A percentile compares a stretch with the other conserved stretches of the same genome.
phyloP scores from a whole-genome alignment of 768 basidiomycete species.

The Trichaptum fuscoviolaceum region DNA sequence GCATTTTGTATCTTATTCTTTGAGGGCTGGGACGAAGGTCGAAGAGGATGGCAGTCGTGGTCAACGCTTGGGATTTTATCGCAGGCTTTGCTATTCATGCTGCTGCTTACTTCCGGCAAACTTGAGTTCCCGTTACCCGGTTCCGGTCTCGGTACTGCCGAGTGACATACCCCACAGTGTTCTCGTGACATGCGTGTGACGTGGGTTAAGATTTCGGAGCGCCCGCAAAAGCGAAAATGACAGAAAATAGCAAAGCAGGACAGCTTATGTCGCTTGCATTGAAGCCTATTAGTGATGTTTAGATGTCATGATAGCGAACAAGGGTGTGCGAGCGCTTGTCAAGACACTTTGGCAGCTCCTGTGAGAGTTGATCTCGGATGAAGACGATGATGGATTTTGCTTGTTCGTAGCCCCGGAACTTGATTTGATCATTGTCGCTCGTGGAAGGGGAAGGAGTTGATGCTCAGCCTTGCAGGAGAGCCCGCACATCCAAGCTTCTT shows the following conservation, averaged over 20 bases:
- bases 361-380: background rate
- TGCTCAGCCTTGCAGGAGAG: background rate
- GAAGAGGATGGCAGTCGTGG: background rate
- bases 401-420: background rate
- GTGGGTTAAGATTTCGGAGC: too few relatives aligned
- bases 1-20: constrained; percentile 38
- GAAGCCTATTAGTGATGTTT: background rate
- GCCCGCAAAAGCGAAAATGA: background rate
- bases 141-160: too few relatives aligned
- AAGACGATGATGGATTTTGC: background rate
- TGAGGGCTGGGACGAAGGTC: background rate
- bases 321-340: background rate
- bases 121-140: too few relatives aligned
- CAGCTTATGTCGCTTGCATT: background rate
- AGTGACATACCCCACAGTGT: too few relatives aligned
- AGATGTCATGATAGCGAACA: background rate
- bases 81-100: background rate
- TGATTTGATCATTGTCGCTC: too few relatives aligned
- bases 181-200: too few relatives aligned
- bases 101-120: too few relatives aligned
- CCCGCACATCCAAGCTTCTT: background rate
- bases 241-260: background rate
- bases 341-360: background rate
- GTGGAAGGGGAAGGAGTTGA: background rate
- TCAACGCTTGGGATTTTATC: background rate